A percentile compares a stretch with the other conserved stretches of the same genome.
Evolutionary conservation across 1,284 basidiomycete species (phyloP).

Genomic region (Hypsizygus ulmarius): DNA sequence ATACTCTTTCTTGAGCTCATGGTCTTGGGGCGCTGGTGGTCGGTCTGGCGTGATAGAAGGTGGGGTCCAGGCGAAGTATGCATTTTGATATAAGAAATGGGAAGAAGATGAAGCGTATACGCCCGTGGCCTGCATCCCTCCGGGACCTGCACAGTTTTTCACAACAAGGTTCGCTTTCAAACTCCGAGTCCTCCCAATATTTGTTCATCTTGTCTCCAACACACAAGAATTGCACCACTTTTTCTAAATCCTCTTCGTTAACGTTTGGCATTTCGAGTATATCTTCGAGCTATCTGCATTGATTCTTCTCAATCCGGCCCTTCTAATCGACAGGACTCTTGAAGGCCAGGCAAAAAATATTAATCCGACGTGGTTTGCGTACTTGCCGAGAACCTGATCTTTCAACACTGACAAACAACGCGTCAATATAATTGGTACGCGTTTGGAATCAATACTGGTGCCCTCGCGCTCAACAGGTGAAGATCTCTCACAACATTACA

Average conservation of each 20-base stretch:
- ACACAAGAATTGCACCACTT: background rate
- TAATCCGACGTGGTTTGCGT: too few relatives aligned
- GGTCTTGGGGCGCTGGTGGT: constrained; percentile 38
- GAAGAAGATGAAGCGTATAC: constrained; percentile 30
- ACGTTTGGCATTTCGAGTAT: too few relatives aligned
- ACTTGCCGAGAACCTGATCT: background rate
- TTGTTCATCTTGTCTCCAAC: constrained; percentile 1
- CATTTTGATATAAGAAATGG: constrained; percentile 31
- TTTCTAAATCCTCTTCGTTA: too few relatives aligned
- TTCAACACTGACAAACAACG: constrained; percentile 1
- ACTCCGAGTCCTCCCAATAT: constrained; percentile 25
- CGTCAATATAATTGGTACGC: background rate
- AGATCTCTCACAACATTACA: too few relatives aligned
- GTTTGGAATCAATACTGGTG: too few relatives aligned
- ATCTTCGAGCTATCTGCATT: too few relatives aligned
- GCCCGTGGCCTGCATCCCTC: constrained; percentile 43
- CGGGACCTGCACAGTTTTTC: constrained; percentile 56
- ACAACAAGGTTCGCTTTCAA: constrained; percentile 46
- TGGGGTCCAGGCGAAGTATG: constrained; percentile 21
- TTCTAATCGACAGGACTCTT: too few relatives aligned
- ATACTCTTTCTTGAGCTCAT: constrained; percentile 66
- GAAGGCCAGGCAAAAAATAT: too few relatives aligned
- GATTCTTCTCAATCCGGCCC: too few relatives aligned
- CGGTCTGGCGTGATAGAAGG: constrained; percentile 3
- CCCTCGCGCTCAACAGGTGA: too few relatives aligned